Percentiles rank a stretch among this genome's conserved stretches.
These are phyloP conservation scores for Claviceps quebecensis DNA, from an alignment of 2,329 filamentous ascomycete species.

Conservation along the genomic window DNA sequence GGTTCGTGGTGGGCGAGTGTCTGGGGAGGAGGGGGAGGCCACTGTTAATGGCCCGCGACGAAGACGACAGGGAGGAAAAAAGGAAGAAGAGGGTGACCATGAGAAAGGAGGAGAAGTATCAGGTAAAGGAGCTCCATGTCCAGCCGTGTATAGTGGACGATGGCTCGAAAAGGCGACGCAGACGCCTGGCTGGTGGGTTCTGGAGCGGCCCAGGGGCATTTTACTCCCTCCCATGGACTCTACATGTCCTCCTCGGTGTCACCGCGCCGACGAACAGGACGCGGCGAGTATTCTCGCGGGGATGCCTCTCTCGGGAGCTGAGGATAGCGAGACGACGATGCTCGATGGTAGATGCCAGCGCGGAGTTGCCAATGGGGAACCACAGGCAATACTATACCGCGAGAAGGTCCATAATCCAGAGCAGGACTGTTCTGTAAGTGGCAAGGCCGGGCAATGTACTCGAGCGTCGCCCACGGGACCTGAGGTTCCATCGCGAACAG, in stretches of 20 bases:
- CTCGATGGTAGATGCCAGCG: not conserved
- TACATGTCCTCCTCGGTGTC: not conserved
- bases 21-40: not conserved
- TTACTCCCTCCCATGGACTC: not conserved
- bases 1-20: no score
- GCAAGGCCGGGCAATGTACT: no score
- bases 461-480: no score
- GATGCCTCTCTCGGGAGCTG: not conserved
- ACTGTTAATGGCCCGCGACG: not conserved
- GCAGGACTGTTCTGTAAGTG: not conserved
- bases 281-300: not conserved
- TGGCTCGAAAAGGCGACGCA: constrained; percentile 1
- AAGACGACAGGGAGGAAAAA: not conserved
- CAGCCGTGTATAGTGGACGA: not conserved
- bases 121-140: not conserved
- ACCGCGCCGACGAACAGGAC: not conserved
- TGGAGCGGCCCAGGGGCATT: not conserved
- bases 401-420: not conserved
- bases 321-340: not conserved
- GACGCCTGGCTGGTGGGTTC: not conserved
- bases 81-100: not conserved
- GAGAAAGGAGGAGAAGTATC: not conserved
- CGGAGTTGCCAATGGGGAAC: not conserved
- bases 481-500: no score
- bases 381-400: not conserved